Percentiles rank a stretch among this genome's conserved stretches.
phyloP scores from a whole-genome alignment of 1,284 basidiomycete species.

The Malassezia sp. region DNA sequence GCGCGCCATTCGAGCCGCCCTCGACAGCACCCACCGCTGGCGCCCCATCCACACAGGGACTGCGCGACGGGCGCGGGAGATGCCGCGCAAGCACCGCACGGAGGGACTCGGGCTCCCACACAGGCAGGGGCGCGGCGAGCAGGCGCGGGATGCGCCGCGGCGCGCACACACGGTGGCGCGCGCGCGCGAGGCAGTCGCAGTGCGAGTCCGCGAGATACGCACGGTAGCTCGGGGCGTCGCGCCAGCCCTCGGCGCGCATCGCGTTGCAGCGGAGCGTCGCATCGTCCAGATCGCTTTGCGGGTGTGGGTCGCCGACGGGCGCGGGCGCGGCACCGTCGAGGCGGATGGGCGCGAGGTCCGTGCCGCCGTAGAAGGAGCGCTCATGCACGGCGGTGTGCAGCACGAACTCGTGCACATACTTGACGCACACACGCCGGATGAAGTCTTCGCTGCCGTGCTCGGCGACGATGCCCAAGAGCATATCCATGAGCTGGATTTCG shows the following conservation, averaged over 20 bases:
- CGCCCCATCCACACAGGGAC: not conserved
- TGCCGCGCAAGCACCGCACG: not conserved
- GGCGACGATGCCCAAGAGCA: conserved; percentile 63
- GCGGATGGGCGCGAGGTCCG: conserved; percentile 57
- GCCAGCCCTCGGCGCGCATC: conserved; percentile 8
- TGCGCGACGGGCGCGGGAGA: not conserved
- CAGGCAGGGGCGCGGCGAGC: no score
- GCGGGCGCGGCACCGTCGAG: conserved; percentile 28
- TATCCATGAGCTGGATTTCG: conserved; percentile 80
- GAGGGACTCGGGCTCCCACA: not conserved
- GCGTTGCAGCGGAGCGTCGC: conserved; percentile 1
- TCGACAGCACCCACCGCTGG: no score
- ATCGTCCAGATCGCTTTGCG: no score
- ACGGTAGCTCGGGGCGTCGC: conserved; percentile 4
- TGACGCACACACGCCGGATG: conserved; percentile 65
- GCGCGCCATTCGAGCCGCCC: no score
- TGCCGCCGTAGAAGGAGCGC: conserved; percentile 58
- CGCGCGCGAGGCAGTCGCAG: not conserved
- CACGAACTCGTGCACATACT: conserved; percentile 65
- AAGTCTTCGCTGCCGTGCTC: conserved; percentile 66
- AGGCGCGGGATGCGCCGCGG: no score
- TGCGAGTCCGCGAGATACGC: not conserved
- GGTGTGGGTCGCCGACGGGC: not conserved
- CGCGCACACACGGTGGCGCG: no score
- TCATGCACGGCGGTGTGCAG: conserved; percentile 66